Evolutionary conservation across 306 rosid genomes (phyloP).

Genomic region (Inga laurina): DNA sequence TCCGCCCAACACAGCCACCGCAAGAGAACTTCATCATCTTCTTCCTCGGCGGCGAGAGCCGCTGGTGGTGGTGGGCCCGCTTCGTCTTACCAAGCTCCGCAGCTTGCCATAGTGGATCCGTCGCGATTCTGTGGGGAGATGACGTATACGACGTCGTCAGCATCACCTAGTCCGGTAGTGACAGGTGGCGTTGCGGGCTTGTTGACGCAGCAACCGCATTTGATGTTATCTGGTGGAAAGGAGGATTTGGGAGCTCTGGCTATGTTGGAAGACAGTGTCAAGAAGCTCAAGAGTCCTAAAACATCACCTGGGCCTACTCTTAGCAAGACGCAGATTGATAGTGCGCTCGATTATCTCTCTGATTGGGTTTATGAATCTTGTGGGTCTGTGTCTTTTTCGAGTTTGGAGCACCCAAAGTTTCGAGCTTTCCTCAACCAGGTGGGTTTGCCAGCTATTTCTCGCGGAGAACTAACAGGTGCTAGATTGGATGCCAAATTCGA

Average conservation of each 20-base stretch:
- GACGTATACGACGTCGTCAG: constrained; percentile 43
- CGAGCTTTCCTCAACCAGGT: constrained; percentile 79
- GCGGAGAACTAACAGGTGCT: constrained; percentile 55
- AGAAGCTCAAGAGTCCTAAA: constrained; percentile 93
- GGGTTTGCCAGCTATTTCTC: constrained; percentile 65
- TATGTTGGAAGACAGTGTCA: constrained; percentile 92
- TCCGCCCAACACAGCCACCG: constrained; percentile 50
- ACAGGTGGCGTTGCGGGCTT: constrained; percentile 28
- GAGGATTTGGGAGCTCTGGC: constrained; percentile 92
- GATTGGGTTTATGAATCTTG: constrained; percentile 91
- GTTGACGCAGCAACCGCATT: constrained; percentile 61
- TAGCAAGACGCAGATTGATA: constrained; percentile 62
- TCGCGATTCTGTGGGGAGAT: constrained; percentile 52
- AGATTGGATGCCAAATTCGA: constrained; percentile 67
- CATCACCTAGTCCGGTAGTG: constrained; percentile 33
- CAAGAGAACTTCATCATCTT: constrained; percentile 54
- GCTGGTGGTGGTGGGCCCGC: constrained; percentile 11
- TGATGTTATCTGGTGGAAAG: constrained; percentile 88
- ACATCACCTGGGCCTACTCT: constrained; percentile 77
- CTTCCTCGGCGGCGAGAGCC: constrained; percentile 29
- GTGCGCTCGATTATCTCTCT: constrained; percentile 67
- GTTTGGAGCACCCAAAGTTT: constrained; percentile 85
- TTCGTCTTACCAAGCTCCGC: constrained; percentile 49
- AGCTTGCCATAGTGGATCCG: constrained; percentile 56
- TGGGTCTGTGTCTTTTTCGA: constrained; percentile 78